Base-by-base conservation (phyloP, 2,329 filamentous ascomycete species). In the Penicillium sp. region DNA sequence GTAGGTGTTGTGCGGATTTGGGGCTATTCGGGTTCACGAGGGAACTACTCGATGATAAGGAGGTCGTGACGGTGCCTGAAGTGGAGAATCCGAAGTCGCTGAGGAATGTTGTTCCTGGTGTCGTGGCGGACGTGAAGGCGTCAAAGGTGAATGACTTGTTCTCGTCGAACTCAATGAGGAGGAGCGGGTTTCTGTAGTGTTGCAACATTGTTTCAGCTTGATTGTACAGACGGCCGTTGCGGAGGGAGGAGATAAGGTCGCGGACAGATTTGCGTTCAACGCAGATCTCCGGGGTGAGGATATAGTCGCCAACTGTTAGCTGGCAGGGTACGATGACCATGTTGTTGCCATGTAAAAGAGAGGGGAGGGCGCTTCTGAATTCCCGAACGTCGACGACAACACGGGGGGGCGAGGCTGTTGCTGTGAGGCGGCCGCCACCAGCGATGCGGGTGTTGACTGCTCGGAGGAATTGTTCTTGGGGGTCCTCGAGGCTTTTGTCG, bases 401-500 rank as follows among this genome's bases (percentile, higher is more conserved):
- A 29, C 93, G 89, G 0, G 95, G 94, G 23, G 93, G 93, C 67
- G 93, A 86, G 5, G 92, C 90, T 6, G 93, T 97, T 8, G 93
- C 93, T 19, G 86, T 83, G 1, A 98, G 83, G 49, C 91, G 88
- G 8, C 95, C 95, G 53, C 95, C 95, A 60, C 95, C 95, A 1
- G 95, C 95, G 70, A 99, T 98, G 62, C 95, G 88, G 6, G 95
- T 99, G 79, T 98, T 99, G 76, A 99, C 88, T 3, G 94, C 98
- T 45, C 95, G 90, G 7, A 99, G 85, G 76, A 99, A 98, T 26
- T 90, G 87, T 74, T 98, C 93, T 77, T 98, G 91, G 0, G 93
- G 91, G 66, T 97, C 92, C 69, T 92, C 88, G 54, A 86, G 82
- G 53, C 85, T 86, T 68, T 88, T 85, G 65, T 94, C 91, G 47